phyloP scores from a whole-genome alignment of 768 basidiomycete genomes.

The Cystobasidium onofrii region DNA sequence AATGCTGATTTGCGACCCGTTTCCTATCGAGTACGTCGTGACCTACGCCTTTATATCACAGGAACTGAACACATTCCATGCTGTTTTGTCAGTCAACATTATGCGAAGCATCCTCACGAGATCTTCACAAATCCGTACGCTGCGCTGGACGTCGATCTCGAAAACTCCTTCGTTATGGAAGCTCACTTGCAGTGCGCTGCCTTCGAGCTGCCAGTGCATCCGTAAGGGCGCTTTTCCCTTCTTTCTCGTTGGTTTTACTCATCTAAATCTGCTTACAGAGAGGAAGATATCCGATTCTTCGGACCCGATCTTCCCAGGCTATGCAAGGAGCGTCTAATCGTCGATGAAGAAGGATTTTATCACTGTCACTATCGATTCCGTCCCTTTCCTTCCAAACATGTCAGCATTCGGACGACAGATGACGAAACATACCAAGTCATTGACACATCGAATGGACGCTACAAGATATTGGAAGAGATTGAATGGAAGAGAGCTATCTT shows the following conservation, averaged over 20 bases:
- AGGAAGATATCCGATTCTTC: conserved; percentile 63
- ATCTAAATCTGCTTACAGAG: background rate
- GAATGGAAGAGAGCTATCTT: conserved; percentile 76
- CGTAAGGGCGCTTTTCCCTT: conserved; percentile 17
- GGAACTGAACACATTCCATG: too few species aligned
- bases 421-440: conserved; percentile 73
- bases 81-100: conserved; percentile 51
- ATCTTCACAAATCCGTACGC: conserved; percentile 57
- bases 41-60: background rate
- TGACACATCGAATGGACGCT: conserved; percentile 52
- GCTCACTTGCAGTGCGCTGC: conserved; percentile 81
- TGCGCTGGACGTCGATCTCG: conserved; percentile 63
- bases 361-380: conserved; percentile 70
- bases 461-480: conserved; percentile 63
- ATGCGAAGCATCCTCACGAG: conserved; percentile 60
- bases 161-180: conserved; percentile 67
- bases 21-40: conserved; percentile 58
- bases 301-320: conserved; percentile 56
- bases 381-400: conserved; percentile 64
- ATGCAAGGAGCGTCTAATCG: conserved; percentile 56
- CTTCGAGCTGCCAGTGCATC: conserved; percentile 69
- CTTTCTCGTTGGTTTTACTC: background rate
- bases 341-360: conserved; percentile 79
- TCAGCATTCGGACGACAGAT: conserved; percentile 66
- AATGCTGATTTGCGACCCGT: conserved; percentile 58